These are phyloP conservation scores for Fusarium humuli DNA, from an alignment of 2,329 filamentous ascomycete genomes.

Conservation along the genomic window DNA sequence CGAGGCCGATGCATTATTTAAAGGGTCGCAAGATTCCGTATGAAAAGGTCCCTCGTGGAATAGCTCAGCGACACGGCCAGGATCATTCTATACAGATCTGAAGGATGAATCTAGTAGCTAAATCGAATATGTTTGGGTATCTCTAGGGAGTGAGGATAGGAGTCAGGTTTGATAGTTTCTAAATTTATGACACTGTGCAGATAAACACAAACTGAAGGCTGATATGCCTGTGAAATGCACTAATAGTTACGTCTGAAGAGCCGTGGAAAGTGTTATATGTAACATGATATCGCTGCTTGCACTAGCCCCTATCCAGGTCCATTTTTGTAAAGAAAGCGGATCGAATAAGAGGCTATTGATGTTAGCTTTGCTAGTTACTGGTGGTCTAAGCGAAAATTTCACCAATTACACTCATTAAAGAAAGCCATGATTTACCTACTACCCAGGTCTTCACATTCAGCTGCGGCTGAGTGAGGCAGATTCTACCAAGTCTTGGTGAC, in stretches of 20 bases:
- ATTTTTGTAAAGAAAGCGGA: neutral
- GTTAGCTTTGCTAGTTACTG: neutral
- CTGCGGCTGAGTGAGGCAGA: neutral
- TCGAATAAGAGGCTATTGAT: neutral
- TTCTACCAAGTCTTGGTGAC: neutral
- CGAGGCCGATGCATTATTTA: neutral
- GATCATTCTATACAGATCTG: neutral
- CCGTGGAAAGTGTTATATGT: neutral
- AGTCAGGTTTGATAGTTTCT: neutral
- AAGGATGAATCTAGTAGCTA: neutral
- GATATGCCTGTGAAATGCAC: neutral
- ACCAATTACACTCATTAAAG: neutral
- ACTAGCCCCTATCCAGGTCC: neutral
- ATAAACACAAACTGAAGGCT: neutral
- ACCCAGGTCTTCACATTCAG: too few relatives aligned
- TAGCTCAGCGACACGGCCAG: neutral
- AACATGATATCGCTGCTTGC: neutral
- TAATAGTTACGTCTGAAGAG: neutral
- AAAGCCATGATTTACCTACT: neutral
- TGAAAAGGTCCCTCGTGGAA: neutral
- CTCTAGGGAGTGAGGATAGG: neutral
- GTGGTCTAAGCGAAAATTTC: neutral
- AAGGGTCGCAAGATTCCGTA: neutral
- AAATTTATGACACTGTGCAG: neutral
- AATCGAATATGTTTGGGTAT: neutral